phyloP scores from a whole-genome alignment of 352 stramenopile species.

The Phytophthora foliorum region DNA sequence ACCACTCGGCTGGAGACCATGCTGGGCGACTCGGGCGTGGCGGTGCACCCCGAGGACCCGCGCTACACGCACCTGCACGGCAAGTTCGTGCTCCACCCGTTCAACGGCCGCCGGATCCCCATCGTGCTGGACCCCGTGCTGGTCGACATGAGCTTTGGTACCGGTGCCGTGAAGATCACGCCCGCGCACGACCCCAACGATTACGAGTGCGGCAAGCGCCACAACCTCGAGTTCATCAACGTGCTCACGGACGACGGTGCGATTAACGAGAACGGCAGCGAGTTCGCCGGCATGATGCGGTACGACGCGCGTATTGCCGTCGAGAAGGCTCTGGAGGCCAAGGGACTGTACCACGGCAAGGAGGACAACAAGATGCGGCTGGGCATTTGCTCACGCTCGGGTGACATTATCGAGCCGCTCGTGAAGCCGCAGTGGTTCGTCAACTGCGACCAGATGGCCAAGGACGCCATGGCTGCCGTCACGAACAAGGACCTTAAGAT shows the following conservation, averaged over 20 bases:
- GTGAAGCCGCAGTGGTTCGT: slow-evolving; percentile 99
- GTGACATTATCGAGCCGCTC: slow-evolving; percentile 99
- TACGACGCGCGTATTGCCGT: slow-evolving; percentile 91
- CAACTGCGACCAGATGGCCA: slow-evolving; percentile 89
- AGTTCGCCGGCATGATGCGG: slow-evolving; percentile 89
- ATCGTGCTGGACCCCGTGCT: slow-evolving; percentile 97
- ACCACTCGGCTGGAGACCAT: slow-evolving; percentile 99
- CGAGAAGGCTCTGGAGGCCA: slow-evolving; percentile 94
- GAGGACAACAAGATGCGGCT: slow-evolving; percentile 99
- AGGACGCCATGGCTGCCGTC: slow-evolving; percentile 85
- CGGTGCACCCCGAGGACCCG: slow-evolving; percentile 98
- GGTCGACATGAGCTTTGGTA: slow-evolving; percentile 99
- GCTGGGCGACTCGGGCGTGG: slow-evolving; percentile 98
- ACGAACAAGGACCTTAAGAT: slow-evolving; percentile 88
- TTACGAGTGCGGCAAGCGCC: slow-evolving; percentile 98
- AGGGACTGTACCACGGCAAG: slow-evolving; percentile 97
- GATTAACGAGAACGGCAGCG: slow-evolving; percentile 95
- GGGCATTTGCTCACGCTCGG: slow-evolving; percentile 97
- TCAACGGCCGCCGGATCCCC: slow-evolving; percentile 97
- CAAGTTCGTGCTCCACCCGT: slow-evolving; percentile 98
- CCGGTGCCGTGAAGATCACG: slow-evolving; percentile 99
- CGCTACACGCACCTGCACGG: slow-evolving; percentile 99
- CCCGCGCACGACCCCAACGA: slow-evolving; percentile 99
- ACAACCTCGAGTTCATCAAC: slow-evolving; percentile 98
- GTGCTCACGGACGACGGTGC: slow-evolving; percentile 97